These are phyloP conservation scores for Monilinia laxa DNA, from an alignment of 2,329 filamentous ascomycete genomes.

Conservation along the genomic window DNA sequence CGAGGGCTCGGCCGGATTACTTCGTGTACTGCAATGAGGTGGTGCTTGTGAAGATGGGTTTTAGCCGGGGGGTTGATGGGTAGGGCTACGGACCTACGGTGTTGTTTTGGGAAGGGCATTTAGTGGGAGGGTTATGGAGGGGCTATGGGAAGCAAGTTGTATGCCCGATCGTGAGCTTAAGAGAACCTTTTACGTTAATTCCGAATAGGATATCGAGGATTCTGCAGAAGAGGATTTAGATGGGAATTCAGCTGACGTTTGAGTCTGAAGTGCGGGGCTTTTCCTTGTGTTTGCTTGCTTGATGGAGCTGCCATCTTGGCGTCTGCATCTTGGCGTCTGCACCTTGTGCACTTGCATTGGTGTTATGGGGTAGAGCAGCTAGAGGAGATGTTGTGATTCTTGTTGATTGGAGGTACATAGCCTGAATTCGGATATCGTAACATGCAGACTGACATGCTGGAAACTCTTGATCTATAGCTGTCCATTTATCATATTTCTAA, in stretches of 20 bases:
- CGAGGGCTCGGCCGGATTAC: not conserved
- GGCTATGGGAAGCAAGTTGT: no score
- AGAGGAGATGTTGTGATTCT: not conserved
- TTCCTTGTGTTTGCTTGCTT: no score
- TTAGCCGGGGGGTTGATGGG: not conserved
- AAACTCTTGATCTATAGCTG: no score
- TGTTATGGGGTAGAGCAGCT: not conserved
- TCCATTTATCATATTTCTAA: not conserved
- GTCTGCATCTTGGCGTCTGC: no score
- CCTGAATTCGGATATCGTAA: not conserved
- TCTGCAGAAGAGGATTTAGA: not conserved
- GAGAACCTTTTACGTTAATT: no score
- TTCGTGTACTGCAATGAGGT: not conserved
- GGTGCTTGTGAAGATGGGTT: constrained; percentile 2
- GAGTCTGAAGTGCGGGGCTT: no score
- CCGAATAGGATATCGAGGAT: not conserved
- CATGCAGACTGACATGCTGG: not conserved
- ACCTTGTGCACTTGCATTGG: not conserved
- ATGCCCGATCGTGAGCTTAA: no score
- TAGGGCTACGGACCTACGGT: no score
- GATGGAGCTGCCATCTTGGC: not conserved
- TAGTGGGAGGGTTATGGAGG: no score
- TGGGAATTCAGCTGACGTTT: no score
- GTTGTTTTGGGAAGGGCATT: no score
- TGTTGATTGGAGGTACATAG: not conserved